Evolutionary conservation across 73 alveolate species (phyloP), one percentile per base, ranked within the genome.

Genomic region (Paraurostyla sp.): DNA sequence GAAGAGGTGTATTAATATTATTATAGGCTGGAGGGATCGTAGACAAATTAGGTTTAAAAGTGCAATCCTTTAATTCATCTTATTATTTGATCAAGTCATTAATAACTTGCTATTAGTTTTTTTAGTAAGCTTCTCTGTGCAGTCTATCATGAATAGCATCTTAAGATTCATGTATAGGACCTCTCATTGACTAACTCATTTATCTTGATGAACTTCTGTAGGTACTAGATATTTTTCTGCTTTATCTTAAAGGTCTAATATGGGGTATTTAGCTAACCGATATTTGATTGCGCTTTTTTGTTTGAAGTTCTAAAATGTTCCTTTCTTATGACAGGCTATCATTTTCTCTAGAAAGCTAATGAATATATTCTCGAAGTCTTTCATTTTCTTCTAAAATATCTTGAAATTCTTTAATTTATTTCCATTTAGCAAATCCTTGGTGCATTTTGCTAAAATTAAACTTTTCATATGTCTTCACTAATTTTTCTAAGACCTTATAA

Each of bases 61-160:
- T 75, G 30, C 87, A 75, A 33, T 49, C 75, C 33, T 46, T 75
- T 3, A 75, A 51, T 49, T 75, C 87, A 27, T 75, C 87, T 16
- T 75, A 25, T 30, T 75, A 48, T n/a, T 33, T 75, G 3, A 75
- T 46, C 33, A 48, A 73, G 48, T 75, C 75, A 25, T 75, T 43
- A 22, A 75, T 11, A 6, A 75, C 25, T 30, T 22, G 3, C 18
- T 32, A 22, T 23, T 75, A 50, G 11, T 49, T 2, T 52, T 75
- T 75, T 29, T 75, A 2, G 32, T 43, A n/a, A 4, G 87, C 6
- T 20, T 75, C 75, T 30, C 48, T 43, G 52, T 75, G 87, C 33
- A 75, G 52, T 48, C 87, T 43, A 6, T 75, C 50, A 50, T 46
- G 29, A 46, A 75, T 29, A 11, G 18, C 38, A 3, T 43, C 62